Evolutionary conservation across 2,329 filamentous ascomycete genomes (phyloP).

Genomic region (Rachicladosporium sp.): DNA sequence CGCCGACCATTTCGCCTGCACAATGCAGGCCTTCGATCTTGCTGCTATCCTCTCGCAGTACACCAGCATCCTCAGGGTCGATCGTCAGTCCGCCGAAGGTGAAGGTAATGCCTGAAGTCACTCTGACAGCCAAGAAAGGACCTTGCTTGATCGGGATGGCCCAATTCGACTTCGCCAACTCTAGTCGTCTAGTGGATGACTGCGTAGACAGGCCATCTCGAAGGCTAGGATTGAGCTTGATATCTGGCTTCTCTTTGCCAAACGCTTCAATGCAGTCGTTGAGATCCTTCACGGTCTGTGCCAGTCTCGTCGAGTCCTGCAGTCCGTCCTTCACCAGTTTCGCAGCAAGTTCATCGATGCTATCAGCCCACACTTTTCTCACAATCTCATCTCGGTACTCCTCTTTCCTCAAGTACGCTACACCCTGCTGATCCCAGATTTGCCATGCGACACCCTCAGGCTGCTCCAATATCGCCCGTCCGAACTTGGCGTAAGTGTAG

Average conservation of each 20-base stretch:
- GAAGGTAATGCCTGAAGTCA: constrained; percentile 55
- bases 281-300: constrained; percentile 42
- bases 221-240: constrained; percentile 46
- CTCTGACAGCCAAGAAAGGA: constrained; percentile 52
- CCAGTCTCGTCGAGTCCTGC: constrained; percentile 32
- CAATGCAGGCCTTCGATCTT: constrained; percentile 47
- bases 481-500: constrained; percentile 56
- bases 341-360: constrained; percentile 44
- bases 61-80: constrained; percentile 40
- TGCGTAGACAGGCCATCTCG: constrained; percentile 52
- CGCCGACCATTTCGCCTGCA: constrained; percentile 55
- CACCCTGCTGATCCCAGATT: constrained; percentile 46
- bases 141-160: constrained; percentile 44
- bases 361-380: constrained; percentile 37
- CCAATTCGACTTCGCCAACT: constrained; percentile 53
- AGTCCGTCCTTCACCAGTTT: constrained; percentile 38
- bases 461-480: constrained; percentile 48
- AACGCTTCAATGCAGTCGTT: constrained; percentile 44
- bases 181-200: constrained; percentile 32
- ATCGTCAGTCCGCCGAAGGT: constrained; percentile 54
- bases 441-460: constrained; percentile 50
- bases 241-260: constrained; percentile 31
- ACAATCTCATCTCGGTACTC: constrained; percentile 51
- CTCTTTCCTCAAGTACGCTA: constrained; percentile 44
- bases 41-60: constrained; percentile 34